phyloP scores from a whole-genome alignment of 108 stramenopile genomes.

The Bacterosira constricta region DNA sequence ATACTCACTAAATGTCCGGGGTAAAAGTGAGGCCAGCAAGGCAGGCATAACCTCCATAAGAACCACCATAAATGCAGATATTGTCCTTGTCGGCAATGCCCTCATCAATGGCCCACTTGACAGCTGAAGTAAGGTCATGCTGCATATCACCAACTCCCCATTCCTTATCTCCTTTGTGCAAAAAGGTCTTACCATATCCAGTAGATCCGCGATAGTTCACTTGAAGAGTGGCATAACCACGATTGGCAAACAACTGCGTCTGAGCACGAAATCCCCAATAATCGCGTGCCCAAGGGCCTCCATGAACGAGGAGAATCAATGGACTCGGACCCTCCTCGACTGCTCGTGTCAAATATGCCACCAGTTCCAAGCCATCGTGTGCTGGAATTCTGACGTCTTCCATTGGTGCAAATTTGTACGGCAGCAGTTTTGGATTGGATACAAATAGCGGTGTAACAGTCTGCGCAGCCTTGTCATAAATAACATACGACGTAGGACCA shows the following conservation, averaged over 20 bases:
- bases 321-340: constrained; percentile 44
- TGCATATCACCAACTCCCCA: constrained; percentile 76
- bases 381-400: constrained; percentile 57
- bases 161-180: constrained; percentile 65
- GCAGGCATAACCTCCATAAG: constrained; percentile 70
- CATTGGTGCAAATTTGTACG: constrained; percentile 65
- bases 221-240: constrained; percentile 63
- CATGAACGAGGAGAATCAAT: constrained; percentile 62
- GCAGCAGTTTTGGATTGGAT: constrained; percentile 44
- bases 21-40: constrained; percentile 68
- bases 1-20: constrained; percentile 56
- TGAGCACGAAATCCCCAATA: constrained; percentile 57
- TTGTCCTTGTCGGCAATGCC: constrained; percentile 64
- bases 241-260: constrained; percentile 65
- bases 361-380: constrained; percentile 59
- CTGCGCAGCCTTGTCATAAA: constrained; percentile 54
- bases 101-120: constrained; percentile 60
- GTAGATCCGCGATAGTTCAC: constrained; percentile 69
- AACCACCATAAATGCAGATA: constrained; percentile 64
- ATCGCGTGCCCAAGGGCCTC: constrained; percentile 69
- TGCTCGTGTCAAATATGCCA: constrained; percentile 57
- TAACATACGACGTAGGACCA: constrained; percentile 57
- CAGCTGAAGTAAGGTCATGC: constrained; percentile 64
- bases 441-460: constrained; percentile 55
- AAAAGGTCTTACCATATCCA: constrained; percentile 65